A percentile compares a stretch with the other conserved stretches of the same genome.
phyloP scores from a whole-genome alignment of 2,329 filamentous ascomycete genomes.

The Zymoseptoria pseudotritici region DNA sequence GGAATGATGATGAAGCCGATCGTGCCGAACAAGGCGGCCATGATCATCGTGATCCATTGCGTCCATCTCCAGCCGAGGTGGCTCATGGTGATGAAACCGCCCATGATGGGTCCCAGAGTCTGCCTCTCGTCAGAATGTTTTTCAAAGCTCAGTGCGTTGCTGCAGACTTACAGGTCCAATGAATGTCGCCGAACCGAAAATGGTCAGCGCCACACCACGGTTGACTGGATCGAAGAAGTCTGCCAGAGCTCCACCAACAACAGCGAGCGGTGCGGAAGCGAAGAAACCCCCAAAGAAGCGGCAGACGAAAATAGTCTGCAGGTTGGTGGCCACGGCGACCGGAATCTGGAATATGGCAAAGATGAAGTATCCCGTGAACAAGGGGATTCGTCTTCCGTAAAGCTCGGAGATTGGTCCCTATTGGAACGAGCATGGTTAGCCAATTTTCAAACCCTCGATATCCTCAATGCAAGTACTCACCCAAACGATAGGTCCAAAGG shows the following conservation, averaged over 20 bases:
- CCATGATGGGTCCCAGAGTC: constrained; percentile 19
- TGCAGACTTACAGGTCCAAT: constrained; percentile 16
- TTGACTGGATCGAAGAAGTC: constrained; percentile 21
- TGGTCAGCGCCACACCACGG: constrained; percentile 21
- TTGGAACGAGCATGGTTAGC: not conserved
- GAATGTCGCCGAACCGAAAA: constrained; percentile 22
- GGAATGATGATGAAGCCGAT: constrained; percentile 41
- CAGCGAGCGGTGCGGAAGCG: constrained; percentile 42
- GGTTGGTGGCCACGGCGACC: constrained; percentile 47
- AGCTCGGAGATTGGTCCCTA: constrained; percentile 41
- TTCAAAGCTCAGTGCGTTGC: not conserved
- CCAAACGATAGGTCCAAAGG: constrained; percentile 16
- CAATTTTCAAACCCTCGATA: too few relatives aligned
- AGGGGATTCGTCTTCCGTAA: constrained; percentile 43
- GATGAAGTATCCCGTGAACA: constrained; percentile 23
- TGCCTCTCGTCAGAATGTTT: not conserved
- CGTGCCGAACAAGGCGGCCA: constrained; percentile 37
- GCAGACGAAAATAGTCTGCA: constrained; percentile 48
- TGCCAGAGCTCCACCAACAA: constrained; percentile 34
- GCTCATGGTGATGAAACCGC: constrained; percentile 22
- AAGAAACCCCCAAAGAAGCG: constrained; percentile 51
- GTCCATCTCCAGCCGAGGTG: constrained; percentile 27
- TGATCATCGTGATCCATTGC: constrained; percentile 29
- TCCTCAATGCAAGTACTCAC: not conserved
- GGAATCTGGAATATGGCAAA: constrained; percentile 51